phyloP scores from a whole-genome alignment of 2,329 filamentous ascomycete genomes.

The Nannizzia gypsea region DNA sequence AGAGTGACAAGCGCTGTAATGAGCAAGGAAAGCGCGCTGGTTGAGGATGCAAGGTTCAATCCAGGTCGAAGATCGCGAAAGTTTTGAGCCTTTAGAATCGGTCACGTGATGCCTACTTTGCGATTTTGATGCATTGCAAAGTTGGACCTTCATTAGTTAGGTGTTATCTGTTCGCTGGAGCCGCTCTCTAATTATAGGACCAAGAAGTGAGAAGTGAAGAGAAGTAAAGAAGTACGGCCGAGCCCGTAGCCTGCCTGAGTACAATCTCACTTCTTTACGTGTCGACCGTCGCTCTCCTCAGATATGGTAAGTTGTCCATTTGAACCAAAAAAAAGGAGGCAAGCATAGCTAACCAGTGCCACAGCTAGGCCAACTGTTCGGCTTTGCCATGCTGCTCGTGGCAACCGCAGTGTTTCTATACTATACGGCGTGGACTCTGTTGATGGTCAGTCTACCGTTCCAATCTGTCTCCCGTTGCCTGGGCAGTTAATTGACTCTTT shows the following conservation, averaged over 20 bases:
- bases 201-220: not conserved
- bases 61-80: not conserved
- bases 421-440: slow-evolving; percentile 94
- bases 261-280: not conserved
- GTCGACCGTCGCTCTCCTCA: not conserved
- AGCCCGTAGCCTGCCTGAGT: not conserved
- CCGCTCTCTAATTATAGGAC: not conserved
- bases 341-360: slow-evolving; percentile 5
- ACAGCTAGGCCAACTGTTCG: slow-evolving; percentile 81
- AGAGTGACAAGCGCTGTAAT: not conserved
- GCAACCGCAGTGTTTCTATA: slow-evolving; percentile 68
- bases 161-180: not conserved
- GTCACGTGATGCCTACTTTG: not conserved
- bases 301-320: slow-evolving; percentile 14
- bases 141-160: not conserved
- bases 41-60: not conserved
- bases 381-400: slow-evolving; percentile 63
- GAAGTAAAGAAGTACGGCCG: not conserved
- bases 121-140: not conserved
- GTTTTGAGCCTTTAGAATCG: not conserved
- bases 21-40: not conserved
- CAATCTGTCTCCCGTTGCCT: not conserved
- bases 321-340: not conserved
- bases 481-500: not conserved
- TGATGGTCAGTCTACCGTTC: slow-evolving; percentile 58